Base-by-base conservation (phyloP, 2,329 filamentous ascomycete species). In the Penicillium digitatum region DNA sequence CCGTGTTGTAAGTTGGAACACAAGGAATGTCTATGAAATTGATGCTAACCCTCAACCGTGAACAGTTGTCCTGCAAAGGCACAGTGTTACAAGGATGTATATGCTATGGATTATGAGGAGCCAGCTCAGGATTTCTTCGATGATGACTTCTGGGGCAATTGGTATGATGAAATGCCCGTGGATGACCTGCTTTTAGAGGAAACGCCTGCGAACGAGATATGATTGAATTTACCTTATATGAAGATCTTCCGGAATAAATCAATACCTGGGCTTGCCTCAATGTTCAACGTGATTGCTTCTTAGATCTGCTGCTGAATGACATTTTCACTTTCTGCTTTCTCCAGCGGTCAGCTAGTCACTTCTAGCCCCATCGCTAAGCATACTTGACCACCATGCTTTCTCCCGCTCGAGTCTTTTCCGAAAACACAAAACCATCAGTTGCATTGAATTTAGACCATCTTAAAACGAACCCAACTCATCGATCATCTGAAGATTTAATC, bases 1-100 rank as follows among this genome's bases (percentile, higher is more conserved):
- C 73, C 37, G 68, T 77, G n/a, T 68, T 69, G 72, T 76, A 59
- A 65, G 72, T 68, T 51, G n/a, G 22, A 45, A 32, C 5, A n/a
- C 8, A 16, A 29, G 3, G 11, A 20, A n/a, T 12, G 14, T 24
- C 14, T 34, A 26, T n/a, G 7, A n/a, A 11, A 20, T 49, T 20
- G 44, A 22, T 44, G 48, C 57, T 61, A 46, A 61, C 40, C 9
- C 10, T 6, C 20, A 14, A 6, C 2, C 29, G 10, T 43, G 10
- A 7, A 20, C 20, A 70, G 67, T 58, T 70, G 68, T 52, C 68
- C 67, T 8, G 45, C 57, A 26, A 65, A 65, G 39, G 46, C 42
- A 6, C 60, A 66, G 37, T 70, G 68, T 34, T 68, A 66, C 32
- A 48, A 47, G 20, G 59, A 70, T 60, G 62, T 69, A 12, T 70